phyloP scores from a whole-genome alignment of 805 yeast genomes.

The Torulaspora franciscae region DNA sequence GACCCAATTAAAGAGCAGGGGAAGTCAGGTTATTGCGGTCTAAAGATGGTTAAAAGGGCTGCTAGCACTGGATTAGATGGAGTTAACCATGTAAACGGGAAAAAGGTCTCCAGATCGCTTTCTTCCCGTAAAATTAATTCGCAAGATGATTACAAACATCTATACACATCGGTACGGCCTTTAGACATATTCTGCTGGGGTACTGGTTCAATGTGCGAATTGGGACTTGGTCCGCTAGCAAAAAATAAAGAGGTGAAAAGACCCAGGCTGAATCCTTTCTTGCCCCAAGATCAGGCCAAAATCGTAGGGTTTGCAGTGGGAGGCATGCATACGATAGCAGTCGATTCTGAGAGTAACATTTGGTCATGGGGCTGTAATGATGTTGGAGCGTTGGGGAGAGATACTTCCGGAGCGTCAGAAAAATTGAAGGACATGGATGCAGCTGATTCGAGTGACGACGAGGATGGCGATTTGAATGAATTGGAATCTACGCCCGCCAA shows the following conservation, averaged over 20 bases:
- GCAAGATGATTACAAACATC: slow-evolving; percentile 35
- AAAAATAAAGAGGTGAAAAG: slow-evolving; percentile 90
- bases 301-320: slow-evolving; percentile 90
- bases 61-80: slow-evolving; percentile 15
- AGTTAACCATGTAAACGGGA: slow-evolving; percentile 9
- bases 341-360: slow-evolving; percentile 68
- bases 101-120: slow-evolving; percentile 21
- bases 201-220: slow-evolving; percentile 93
- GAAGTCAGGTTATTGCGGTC: background rate
- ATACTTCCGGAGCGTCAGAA: slow-evolving; percentile 62
- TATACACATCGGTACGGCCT: slow-evolving; percentile 36
- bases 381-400: slow-evolving; percentile 85
- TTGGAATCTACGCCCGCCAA: slow-evolving; percentile 82
- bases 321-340: slow-evolving; percentile 88
- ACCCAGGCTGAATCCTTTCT: slow-evolving; percentile 82
- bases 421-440: slow-evolving; percentile 63
- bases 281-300: slow-evolving; percentile 56
- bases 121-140: slow-evolving; percentile 27
- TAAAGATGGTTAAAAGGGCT: slow-evolving; percentile 26
- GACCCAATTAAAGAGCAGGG: background rate
- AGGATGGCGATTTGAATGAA: slow-evolving; percentile 82
- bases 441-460: slow-evolving; percentile 53
- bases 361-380: slow-evolving; percentile 99
- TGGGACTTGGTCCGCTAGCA: slow-evolving; percentile 95
- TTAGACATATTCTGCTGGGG: slow-evolving; percentile 92